phyloP scores from a whole-genome alignment of 768 basidiomycete genomes.

The Plicaturopsis crispa region DNA sequence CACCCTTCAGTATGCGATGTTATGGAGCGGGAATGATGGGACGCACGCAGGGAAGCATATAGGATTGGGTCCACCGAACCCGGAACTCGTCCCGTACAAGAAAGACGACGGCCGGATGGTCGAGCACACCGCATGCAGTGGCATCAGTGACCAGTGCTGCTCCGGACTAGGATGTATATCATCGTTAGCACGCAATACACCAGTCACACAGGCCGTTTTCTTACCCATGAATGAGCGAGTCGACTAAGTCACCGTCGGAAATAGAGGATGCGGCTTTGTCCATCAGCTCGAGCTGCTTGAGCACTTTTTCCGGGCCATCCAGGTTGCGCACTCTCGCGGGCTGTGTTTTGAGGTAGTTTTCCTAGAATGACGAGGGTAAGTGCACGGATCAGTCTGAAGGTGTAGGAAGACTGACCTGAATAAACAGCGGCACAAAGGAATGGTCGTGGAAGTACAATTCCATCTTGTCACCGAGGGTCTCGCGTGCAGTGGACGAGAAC shows the following conservation, averaged over 20 bases:
- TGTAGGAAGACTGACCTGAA: constrained; percentile 54
- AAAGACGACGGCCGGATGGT: constrained; percentile 82
- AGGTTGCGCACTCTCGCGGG: constrained; percentile 53
- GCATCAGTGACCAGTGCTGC: constrained; percentile 95
- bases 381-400: neutral
- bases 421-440: constrained; percentile 89
- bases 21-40: neutral
- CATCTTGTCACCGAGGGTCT: constrained; percentile 86
- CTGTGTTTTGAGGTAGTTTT: constrained; percentile 88
- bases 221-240: constrained; percentile 89
- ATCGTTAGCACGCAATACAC: neutral
- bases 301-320: constrained; percentile 51
- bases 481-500: constrained; percentile 75
- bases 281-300: constrained; percentile 78
- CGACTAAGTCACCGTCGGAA: constrained; percentile 92
- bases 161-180: neutral
- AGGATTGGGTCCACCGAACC: constrained; percentile 58
- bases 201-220: constrained; percentile 9
- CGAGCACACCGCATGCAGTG: constrained; percentile 86
- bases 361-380: constrained; percentile 37
- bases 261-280: constrained; percentile 86
- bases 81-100: constrained; percentile 65
- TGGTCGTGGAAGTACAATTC: constrained; percentile 97
- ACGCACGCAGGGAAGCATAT: constrained; percentile 83
- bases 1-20: neutral